Conservation (phyloP, 2,329 filamentous ascomycete genomes). For the Cyphellophora attinorum region DNA sequence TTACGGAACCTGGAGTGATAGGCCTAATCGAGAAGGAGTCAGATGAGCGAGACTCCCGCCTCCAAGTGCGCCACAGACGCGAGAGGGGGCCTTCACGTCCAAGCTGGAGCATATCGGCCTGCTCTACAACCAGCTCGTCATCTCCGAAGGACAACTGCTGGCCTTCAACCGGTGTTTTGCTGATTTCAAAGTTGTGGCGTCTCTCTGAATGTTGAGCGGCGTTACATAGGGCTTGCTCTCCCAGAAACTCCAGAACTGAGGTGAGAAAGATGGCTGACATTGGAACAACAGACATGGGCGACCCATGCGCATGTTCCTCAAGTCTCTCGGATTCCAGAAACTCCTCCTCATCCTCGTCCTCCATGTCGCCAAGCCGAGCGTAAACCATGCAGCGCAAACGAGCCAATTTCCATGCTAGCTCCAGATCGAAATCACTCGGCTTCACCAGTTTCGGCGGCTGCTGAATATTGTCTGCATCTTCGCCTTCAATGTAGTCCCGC, state of each 20-base stretch:
- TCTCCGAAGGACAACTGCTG: slow-evolving; percentile 39
- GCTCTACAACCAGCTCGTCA: slow-evolving; percentile 65
- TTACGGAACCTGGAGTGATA: slow-evolving; percentile 26
- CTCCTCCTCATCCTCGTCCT: slow-evolving; percentile 92
- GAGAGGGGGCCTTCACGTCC: slow-evolving; percentile 83
- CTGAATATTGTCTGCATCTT: slow-evolving; percentile 50
- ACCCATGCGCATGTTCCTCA: slow-evolving; percentile 25
- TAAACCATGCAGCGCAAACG: slow-evolving; percentile 96
- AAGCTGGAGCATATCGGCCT: slow-evolving; percentile 85
- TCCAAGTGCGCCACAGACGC: slow-evolving; percentile 88
- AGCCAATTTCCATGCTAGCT: slow-evolving; percentile 87
- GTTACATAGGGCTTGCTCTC: slow-evolving; percentile 80
- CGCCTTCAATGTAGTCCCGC: slow-evolving; percentile 68
- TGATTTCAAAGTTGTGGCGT: slow-evolving; percentile 42
- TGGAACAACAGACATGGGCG: slow-evolving; percentile 45
- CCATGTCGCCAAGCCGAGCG: slow-evolving; percentile 89
- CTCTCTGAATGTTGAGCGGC: slow-evolving; percentile 75
- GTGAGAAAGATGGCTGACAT: slow-evolving; percentile 88
- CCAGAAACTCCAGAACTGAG: slow-evolving; percentile 86
- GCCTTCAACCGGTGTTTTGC: slow-evolving; percentile 37
- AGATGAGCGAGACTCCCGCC: slow-evolving; percentile 56
- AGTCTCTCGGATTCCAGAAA: slow-evolving; percentile 74
- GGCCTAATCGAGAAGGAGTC: slow-evolving; percentile 46
- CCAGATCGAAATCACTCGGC: slow-evolving; percentile 65
- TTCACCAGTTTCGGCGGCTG: slow-evolving; percentile 30